These are phyloP conservation scores for Hypoxylon intermedium DNA, from an alignment of 495 filamentous ascomycete genomes.

Conservation along the genomic window DNA sequence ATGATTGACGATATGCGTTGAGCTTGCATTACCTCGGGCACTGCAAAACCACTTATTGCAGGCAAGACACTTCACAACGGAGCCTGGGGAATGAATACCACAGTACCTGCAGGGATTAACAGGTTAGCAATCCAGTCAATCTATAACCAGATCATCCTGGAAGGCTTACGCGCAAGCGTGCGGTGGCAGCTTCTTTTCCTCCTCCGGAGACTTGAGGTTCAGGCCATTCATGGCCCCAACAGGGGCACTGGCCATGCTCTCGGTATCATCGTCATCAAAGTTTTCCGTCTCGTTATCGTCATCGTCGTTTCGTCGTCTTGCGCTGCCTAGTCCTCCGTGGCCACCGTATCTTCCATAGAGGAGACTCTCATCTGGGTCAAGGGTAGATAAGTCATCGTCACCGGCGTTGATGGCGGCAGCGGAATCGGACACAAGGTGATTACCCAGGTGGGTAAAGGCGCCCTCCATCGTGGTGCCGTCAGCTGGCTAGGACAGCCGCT, in stretches of 20 bases:
- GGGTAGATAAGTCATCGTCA: conserved; percentile 67
- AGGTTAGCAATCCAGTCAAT: conserved; percentile 25
- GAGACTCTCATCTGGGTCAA: conserved; percentile 79
- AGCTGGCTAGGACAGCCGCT: conserved; percentile 28
- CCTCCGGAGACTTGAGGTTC: conserved; percentile 67
- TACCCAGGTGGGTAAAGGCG: conserved; percentile 84
- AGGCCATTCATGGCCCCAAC: conserved; percentile 77
- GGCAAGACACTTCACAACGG: conserved; percentile 92
- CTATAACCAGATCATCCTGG: neutral
- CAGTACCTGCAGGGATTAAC: conserved; percentile 78
- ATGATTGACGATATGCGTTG: conserved; percentile 98
- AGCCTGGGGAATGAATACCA: conserved; percentile 93
- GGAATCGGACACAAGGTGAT: conserved; percentile 78
- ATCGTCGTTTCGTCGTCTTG: conserved; percentile 70
- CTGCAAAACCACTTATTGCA: conserved; percentile 99
- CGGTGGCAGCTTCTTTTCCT: conserved; percentile 89
- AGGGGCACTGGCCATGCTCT: conserved; percentile 87
- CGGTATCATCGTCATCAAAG: conserved; percentile 88
- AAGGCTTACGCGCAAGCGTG: conserved; percentile 95
- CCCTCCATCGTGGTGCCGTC: conserved; percentile 68
- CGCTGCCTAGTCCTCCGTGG: conserved; percentile 54
- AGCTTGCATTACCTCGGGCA: conserved; percentile 93
- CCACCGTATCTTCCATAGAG: conserved; percentile 70
- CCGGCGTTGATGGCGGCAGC: conserved; percentile 76
- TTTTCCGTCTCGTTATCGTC: conserved; percentile 90